Base-by-base conservation (phyloP, 1,284 basidiomycete genomes). In the Pseudozyma thailandica region DNA sequence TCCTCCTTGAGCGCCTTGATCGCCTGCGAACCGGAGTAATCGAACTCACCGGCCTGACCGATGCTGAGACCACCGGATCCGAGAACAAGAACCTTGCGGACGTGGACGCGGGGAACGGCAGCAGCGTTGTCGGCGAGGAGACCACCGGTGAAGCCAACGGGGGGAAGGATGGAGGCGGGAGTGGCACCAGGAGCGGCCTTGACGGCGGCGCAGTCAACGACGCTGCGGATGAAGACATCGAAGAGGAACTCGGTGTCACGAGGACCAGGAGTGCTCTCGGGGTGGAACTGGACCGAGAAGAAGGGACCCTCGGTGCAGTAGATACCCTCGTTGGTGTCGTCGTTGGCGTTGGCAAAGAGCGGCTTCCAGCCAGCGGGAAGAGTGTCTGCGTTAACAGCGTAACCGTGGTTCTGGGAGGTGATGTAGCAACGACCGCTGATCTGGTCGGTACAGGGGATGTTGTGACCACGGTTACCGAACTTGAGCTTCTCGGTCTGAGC, bases 221-320 rank as follows among this genome's bases (percentile, higher is more conserved):
- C 88, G 80, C 91, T 92, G 83, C 91, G 88, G 80, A 98, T 89
- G 87, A 99, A 99, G 41, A 96, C 93, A 72, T 98, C 94, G 83
- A 98, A 99, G 59, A 99, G 87, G 86, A 97, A 98, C 84, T 98
- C 96, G 58, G 96, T 98, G 83, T 99, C 96, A 61, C 94, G 89
- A 25, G 96, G 96, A 38, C 96, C 96, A n/a, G 96, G 94, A 5
- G 92, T 94, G 37, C 93, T 95, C 84, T 99, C 96, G 35, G 96
- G 96, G 84, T 99, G 96, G 87, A 99, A 99, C 83, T 98, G 96
- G n/a, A 98, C 95, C 38, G 93, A 96, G 85, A 98, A 98, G 87
- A 92, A 96, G 2, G 95, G 95, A 30, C 69, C 77, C 81, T 89
- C 88, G 72, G 90, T 89, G 49, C 62, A 80, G 86, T 94, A 96